Base-by-base conservation (phyloP, 2,329 filamentous ascomycete genomes). In the Clonostachys sp. region DNA sequence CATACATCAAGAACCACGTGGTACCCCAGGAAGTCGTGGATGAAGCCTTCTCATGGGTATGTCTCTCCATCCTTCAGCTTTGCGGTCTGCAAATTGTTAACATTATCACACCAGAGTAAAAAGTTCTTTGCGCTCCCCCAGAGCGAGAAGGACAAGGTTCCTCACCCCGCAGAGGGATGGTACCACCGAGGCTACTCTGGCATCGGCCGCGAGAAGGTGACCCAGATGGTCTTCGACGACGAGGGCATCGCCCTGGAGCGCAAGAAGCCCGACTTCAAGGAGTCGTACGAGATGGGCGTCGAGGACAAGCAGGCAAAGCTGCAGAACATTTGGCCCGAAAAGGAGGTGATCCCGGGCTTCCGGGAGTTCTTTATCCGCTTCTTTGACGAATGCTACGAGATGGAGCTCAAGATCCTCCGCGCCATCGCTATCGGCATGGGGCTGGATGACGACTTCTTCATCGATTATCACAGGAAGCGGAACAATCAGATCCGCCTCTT, bases 211-310 rank as follows among this genome's bases (percentile, higher is more conserved):
- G 63, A 64, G 51, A 64, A 63, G 47, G 55, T 62, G 1, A 57
- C 56, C 5, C 64, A 64, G 48, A 58, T 58, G 55, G 49, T 65
- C 5, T 63, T 59, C 30, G 59, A 62, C 39, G 42, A 56, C 16
- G 53, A 53, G 20, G 49, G 50, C 35, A 54, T 57, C 34, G 50
- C 50, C 16, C 45, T 54, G 16, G 46, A 53, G 45, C 56, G 61
- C 43, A 55, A 57, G 48, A 55, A 58, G 12, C 66, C 65, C 5
- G 64, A 69, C 49, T 61, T 63, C 33, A 68, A 70, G 51, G 67
- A 71, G 51, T 66, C 65, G 3, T 66, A 62, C 47, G 67, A 70
- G 44, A 61, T 68, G n/a, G 67, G 66, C 17, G 5, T 17, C 33
- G 14, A 14, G 6, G 38, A 46, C 10, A 14, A 39, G 36, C 36